Percentiles rank a stretch among this genome's conserved stretches.
Conservation (phyloP, 176 grass and related monocot species). For the Oryza punctata region DNA sequence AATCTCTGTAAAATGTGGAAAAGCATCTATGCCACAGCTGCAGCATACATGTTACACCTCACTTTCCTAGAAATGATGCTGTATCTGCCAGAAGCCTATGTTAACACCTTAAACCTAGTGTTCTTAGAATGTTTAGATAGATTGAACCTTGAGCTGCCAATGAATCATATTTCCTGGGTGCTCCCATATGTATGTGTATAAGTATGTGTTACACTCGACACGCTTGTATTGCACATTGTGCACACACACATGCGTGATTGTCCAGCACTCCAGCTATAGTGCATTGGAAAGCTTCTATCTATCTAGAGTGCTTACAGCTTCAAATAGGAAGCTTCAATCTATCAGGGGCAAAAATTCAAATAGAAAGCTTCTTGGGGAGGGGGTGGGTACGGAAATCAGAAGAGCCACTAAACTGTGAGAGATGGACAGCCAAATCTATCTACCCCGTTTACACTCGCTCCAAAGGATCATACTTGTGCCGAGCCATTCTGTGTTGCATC, state of each 20-base stretch:
- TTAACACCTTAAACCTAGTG: slow-evolving; percentile 18
- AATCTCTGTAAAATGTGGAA: background rate
- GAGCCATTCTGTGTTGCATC: background rate
- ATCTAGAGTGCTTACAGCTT: background rate
- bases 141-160: background rate
- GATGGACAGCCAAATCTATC: background rate
- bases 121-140: background rate
- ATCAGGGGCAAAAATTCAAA: background rate
- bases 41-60: background rate
- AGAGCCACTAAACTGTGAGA: background rate
- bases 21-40: background rate
- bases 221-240: background rate
- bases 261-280: background rate
- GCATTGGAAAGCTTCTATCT: background rate
- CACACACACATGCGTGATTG: background rate
- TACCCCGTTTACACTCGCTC: background rate
- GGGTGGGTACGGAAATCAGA: background rate
- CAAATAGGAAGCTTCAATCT: background rate
- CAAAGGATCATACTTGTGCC: background rate
- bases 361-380: background rate
- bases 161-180: background rate
- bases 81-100: background rate
- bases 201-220: background rate
- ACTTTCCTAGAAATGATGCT: background rate
- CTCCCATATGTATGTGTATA: background rate